Evolutionary conservation across 495 filamentous ascomycete genomes (phyloP).

Genomic region (Lentithecium fluviatile): DNA sequence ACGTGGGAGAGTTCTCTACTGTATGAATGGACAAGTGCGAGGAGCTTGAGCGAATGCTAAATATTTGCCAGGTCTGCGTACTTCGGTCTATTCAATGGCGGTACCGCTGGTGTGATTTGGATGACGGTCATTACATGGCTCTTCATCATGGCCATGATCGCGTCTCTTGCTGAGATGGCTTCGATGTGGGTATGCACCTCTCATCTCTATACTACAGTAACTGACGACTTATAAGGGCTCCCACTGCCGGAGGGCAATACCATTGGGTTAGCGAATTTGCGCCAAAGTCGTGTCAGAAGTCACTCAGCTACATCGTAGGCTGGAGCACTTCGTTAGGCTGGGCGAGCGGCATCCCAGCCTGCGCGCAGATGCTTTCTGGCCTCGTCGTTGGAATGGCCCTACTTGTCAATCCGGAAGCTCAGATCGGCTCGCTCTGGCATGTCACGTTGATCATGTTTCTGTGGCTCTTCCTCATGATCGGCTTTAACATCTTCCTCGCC

Average conservation of each 20-base stretch:
- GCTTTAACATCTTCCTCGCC: constrained; percentile 21
- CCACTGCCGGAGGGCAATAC: constrained; percentile 41
- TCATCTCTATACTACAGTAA: constrained; percentile 25
- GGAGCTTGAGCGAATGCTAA: not conserved
- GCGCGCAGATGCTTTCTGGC: constrained; percentile 13
- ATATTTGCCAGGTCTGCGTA: not conserved
- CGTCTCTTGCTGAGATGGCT: constrained; percentile 31
- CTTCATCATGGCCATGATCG: constrained; percentile 3
- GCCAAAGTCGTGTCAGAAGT: constrained; percentile 40
- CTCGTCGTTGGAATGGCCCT: constrained; percentile 10
- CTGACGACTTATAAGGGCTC: no score
- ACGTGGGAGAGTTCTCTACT: constrained; percentile 35
- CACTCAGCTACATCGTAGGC: constrained; percentile 44
- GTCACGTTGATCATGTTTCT: constrained; percentile 16
- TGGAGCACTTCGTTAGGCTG: constrained; percentile 12
- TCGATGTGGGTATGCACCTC: constrained; percentile 29
- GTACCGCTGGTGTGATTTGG: constrained; percentile 32
- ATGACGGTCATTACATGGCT: constrained; percentile 2
- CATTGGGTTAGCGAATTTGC: constrained; percentile 49
- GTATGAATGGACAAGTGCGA: constrained; percentile 3
- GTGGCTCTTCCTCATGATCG: constrained; percentile 6
- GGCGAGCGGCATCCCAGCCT: constrained; percentile 8
- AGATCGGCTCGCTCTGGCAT: constrained; percentile 22
- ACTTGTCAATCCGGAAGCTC: constrained; percentile 3
- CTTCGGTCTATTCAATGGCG: constrained; percentile 38